Conservation (phyloP, 2,329 filamentous ascomycete species). For the Trichoderma arundinaceum region DNA sequence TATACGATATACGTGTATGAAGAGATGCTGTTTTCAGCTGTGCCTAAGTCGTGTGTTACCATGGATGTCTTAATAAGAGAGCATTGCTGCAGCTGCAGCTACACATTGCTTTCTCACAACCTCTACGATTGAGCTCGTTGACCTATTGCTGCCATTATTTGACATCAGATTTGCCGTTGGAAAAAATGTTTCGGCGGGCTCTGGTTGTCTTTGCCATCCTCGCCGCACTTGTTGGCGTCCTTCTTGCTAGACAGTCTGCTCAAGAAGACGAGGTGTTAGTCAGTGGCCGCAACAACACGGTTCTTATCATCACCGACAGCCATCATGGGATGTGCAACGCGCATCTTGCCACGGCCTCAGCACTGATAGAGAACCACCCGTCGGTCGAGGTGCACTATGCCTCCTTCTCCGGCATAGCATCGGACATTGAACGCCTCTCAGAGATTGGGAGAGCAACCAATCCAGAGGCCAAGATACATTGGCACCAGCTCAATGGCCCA, state of each 20-base stretch:
- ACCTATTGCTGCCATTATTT: neutral
- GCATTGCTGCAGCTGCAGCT: neutral
- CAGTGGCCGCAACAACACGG: slow-evolving; percentile 39
- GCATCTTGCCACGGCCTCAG: slow-evolving; percentile 44
- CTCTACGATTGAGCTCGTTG: neutral
- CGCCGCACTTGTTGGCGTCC: slow-evolving; percentile 10
- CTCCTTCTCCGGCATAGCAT: slow-evolving; percentile 39
- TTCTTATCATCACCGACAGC: slow-evolving; percentile 44
- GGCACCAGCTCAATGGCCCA: slow-evolving; percentile 36
- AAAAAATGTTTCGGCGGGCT: slow-evolving; percentile 17
- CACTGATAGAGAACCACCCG: slow-evolving; percentile 44
- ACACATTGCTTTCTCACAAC: neutral
- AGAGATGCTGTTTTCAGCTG: too few species aligned
- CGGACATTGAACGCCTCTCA: slow-evolving; percentile 35
- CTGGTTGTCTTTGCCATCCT: slow-evolving; percentile 12
- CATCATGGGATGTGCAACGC: slow-evolving; percentile 47
- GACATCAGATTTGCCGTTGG: neutral
- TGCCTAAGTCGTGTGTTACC: neutral
- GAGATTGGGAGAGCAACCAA: slow-evolving; percentile 30
- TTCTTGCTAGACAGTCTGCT: slow-evolving; percentile 14
- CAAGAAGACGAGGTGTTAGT: neutral
- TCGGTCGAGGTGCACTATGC: slow-evolving; percentile 45
- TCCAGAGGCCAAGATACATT: slow-evolving; percentile 34
- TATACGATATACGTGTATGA: too few species aligned
- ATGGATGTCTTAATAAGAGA: neutral